Evolutionary conservation across 176 grass and related monocot species (phyloP), one percentile per base, ranked within the genome.

Genomic region (Raddia distichophylla): DNA sequence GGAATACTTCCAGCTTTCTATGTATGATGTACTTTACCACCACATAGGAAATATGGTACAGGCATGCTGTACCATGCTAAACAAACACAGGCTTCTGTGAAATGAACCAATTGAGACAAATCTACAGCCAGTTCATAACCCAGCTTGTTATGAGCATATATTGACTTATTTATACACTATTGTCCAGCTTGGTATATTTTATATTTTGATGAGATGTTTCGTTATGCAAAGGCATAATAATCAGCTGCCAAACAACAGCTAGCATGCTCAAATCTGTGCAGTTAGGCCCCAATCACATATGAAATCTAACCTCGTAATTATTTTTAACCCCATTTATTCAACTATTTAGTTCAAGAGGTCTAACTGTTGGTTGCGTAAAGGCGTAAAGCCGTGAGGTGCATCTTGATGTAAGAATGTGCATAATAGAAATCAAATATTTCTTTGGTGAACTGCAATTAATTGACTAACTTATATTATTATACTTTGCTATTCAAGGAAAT

Each of bases 331-430:
- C 27, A 27, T 27, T 27, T 27, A 27, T 27, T 27, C 27, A 27
- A 27, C 27, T 27, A 27, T 27, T 27, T 27, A 27, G 27, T 27
- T 27, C 0, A 27, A 27, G 27, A 27, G 27, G 27, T 27, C 27
- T 27, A 27, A 27, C 27, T 27, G 27, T 27, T 27, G 27, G 27
- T 27, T 27, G 27, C 27, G 27, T 27, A 27, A 27, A 27, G 27
- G 27, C 27, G 27, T 27, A 27, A 27, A 27, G 27, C 27, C 27
- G 27, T 27, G 27, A 27, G 27, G 27, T 27, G 27, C 27, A 27
- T 88, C 86, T 91, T 33, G 93, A 99, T 80, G 93, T 82, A 99
- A 80, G 82, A 99, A 99, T 35, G 96, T 99, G 79, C 58, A 81
- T 58, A 70, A 86, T 80, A 5, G 88, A 67, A 80, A 66, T 53